Conservation (phyloP, 176 grass and related monocot species). For the Eragrostis curvula region DNA sequence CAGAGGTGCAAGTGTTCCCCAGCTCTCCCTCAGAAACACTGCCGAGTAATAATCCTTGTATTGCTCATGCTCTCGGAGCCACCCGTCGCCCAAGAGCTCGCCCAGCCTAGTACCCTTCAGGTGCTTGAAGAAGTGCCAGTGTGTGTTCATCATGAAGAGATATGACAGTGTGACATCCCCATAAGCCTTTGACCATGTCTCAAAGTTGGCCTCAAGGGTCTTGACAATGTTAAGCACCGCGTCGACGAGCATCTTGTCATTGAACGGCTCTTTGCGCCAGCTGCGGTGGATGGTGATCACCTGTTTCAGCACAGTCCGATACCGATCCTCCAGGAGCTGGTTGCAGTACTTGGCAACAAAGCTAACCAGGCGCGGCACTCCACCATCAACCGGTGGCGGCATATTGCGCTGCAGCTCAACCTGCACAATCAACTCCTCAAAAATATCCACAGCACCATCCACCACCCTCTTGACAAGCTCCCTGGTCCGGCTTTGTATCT, state of each 20-base stretch:
- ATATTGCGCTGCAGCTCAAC: constrained; percentile 76
- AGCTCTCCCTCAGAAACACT: constrained; percentile 80
- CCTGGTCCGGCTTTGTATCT: constrained; percentile 70
- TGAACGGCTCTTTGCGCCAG: constrained; percentile 75
- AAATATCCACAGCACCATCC: constrained; percentile 73
- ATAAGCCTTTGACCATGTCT: constrained; percentile 73
- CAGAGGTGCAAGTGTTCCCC: constrained; percentile 74
- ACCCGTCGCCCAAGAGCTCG: constrained; percentile 67
- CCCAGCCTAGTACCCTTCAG: constrained; percentile 73
- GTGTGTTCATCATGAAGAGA: constrained; percentile 77
- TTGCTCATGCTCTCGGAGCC: constrained; percentile 85
- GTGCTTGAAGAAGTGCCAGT: constrained; percentile 90
- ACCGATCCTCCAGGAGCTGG: constrained; percentile 64
- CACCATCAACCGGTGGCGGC: constrained; percentile 49
- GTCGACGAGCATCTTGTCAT: constrained; percentile 61
- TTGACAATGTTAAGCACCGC: constrained; percentile 58
- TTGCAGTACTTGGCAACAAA: constrained; percentile 80
- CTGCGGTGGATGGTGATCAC: constrained; percentile 78
- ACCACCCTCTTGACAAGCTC: constrained; percentile 83
- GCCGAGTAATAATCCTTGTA: constrained; percentile 81
- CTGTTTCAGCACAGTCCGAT: constrained; percentile 58
- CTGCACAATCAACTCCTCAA: constrained; percentile 71
- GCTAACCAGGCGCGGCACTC: constrained; percentile 64
- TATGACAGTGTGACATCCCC: constrained; percentile 45
- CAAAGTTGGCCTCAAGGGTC: constrained; percentile 67